Percentiles rank a stretch among this genome's conserved stretches.
Evolutionary conservation across 768 basidiomycete genomes (phyloP).

Genomic region (Trametes maxima): DNA sequence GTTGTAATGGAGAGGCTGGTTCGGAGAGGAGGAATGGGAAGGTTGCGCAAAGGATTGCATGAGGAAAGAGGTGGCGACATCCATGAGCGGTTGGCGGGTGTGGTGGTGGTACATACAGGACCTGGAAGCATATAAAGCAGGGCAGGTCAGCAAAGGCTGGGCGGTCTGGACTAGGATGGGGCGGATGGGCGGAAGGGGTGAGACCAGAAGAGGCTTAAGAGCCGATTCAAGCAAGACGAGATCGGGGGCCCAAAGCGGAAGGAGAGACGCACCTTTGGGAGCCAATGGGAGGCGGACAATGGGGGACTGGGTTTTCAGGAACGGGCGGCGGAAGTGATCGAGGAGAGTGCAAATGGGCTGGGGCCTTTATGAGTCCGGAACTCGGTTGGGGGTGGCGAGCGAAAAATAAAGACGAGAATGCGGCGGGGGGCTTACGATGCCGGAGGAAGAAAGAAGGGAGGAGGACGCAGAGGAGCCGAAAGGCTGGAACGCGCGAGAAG

Average conservation of each 20-base stretch:
- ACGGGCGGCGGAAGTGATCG: constrained; percentile 27
- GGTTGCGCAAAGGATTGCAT: constrained; percentile 12
- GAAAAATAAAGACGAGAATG: not conserved
- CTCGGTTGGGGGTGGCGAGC: not conserved
- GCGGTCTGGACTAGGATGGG: constrained; percentile 17
- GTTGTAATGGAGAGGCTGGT: constrained; percentile 16
- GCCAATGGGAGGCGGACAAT: constrained; percentile 16
- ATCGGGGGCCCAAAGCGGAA: constrained; percentile 20
- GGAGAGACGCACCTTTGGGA: constrained; percentile 19
- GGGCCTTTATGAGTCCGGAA: constrained; percentile 19
- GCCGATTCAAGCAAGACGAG: constrained; percentile 17
- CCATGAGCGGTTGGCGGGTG: constrained; percentile 21
- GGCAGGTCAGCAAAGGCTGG: constrained; percentile 10
- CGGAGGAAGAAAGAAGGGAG: not conserved
- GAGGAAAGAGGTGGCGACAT: constrained; percentile 21
- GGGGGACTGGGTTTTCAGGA: constrained; percentile 18
- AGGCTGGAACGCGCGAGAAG: constrained; percentile 1
- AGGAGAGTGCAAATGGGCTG: constrained; percentile 13
- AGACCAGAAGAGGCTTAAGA: constrained; percentile 15
- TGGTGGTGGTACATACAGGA: constrained; percentile 7
- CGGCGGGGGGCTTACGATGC: not conserved
- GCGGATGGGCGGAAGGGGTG: constrained; percentile 19
- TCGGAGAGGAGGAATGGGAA: constrained; percentile 18
- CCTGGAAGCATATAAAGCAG: constrained; percentile 11
- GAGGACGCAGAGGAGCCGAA: not conserved